Conservation (phyloP, 2,329 filamentous ascomycete species). For the Clonostachys rosea region DNA sequence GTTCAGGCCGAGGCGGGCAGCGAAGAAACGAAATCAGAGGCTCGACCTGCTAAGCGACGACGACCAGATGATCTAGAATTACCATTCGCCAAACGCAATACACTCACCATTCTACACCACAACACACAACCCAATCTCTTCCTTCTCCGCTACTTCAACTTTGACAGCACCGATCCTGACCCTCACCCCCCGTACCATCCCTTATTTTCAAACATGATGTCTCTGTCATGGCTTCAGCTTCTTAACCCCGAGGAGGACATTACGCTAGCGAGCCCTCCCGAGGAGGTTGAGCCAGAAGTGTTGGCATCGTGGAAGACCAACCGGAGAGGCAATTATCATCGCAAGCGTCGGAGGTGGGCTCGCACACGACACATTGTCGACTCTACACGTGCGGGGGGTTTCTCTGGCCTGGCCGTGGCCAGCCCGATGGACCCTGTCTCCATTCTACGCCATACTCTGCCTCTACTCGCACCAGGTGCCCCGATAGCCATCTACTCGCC, state of each 20-base stretch:
- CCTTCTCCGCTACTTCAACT: conserved; percentile 85
- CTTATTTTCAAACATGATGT: conserved; percentile 74
- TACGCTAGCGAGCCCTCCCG: conserved; percentile 65
- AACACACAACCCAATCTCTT: conserved; percentile 85
- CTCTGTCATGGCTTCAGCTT: conserved; percentile 89
- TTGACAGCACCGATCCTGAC: conserved; percentile 64
- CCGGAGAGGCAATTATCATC: conserved; percentile 79
- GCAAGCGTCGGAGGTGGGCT: conserved; percentile 82
- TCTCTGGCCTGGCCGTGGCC: conserved; percentile 79
- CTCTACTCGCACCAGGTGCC: conserved; percentile 77
- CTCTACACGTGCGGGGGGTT: conserved; percentile 68
- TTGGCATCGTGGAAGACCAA: conserved; percentile 73
- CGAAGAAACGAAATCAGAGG: not conserved
- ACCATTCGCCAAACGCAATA: conserved; percentile 67
- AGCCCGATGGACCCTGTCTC: conserved; percentile 76
- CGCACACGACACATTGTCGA: conserved; percentile 69
- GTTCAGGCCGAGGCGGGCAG: not conserved
- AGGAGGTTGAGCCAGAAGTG: conserved; percentile 50
- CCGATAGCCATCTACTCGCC: conserved; percentile 83
- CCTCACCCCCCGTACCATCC: conserved; percentile 63
- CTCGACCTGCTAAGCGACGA: conserved; percentile 16
- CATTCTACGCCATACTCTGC: conserved; percentile 70
- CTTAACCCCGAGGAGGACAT: conserved; percentile 71
- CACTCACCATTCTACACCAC: conserved; percentile 73
- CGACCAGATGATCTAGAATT: conserved; percentile 50